Evolutionary conservation across 2,329 filamentous ascomycete genomes (phyloP), one percentile per base, ranked within the genome.

Genomic region (Nakataea oryzae): DNA sequence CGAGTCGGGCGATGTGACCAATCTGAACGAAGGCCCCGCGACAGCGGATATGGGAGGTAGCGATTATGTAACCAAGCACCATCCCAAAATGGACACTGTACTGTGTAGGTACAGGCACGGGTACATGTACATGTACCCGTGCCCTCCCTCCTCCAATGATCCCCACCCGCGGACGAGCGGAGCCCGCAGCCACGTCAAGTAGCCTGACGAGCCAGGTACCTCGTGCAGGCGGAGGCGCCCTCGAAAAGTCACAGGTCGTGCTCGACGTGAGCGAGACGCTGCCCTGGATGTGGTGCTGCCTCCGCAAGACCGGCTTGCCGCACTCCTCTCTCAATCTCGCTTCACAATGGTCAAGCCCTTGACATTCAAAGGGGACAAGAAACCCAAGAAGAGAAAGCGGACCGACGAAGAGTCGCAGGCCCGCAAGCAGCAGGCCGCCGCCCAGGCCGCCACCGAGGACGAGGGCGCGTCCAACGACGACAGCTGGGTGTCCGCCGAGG

Each of bases 281-380:
- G 41, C 17, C 6, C 21, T 3, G n/a, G n/a, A n/a, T n/a, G n/a
- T n/a, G 41, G 3, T 41, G 34, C 41, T 8, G 8, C 30, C 41
- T 50, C 17, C 41, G 27, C 13, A 57, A 54, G 8, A 50, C 29
- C n/a, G 54, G 27, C 57, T 34, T n/a, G n/a, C n/a, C n/a, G n/a
- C n/a, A n/a, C n/a, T n/a, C 14, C 57, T 29, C 41, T 57, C 57
- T 60, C 57, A 3, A 50, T n/a, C 41, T 50, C 41, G 17, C 21
- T 7, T 50, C 21, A 60, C 54, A 30, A 95, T 95, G 90, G 88
- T 96, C 68, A 97, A 96, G 74, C 87, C 93, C 58, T 84, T 99
- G 63, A 81, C 86, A 59, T 99, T 99, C 82, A 99, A 99, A 78
- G 95, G 95, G 80, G 95, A 99, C 78, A 97, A 96, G 76, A 95